Base-by-base conservation (phyloP, 1,284 basidiomycete genomes). In the Fomitopsis palustris region DNA sequence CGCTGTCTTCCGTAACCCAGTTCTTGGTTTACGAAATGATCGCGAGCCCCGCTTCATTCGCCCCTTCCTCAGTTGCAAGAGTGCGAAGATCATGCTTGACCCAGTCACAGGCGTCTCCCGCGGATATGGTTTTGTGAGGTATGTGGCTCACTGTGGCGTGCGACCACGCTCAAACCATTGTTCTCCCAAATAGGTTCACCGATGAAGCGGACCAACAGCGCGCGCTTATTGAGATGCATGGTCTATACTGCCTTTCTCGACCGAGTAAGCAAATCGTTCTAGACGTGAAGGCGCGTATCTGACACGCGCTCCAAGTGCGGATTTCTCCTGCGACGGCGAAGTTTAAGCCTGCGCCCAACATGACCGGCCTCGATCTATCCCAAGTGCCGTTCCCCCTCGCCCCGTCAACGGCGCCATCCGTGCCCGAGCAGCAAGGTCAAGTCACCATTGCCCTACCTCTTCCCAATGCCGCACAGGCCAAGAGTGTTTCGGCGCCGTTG, bases 41-140 rank as follows among this genome's bases (percentile, higher is more conserved):
- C 81, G 90, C 61, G 89, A 90, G 71, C 89, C 90, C 29, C 90
- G 90, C 70, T 91, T 93, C 64, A 92, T 95, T 58, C 81, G 86
- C 12, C 90, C 92, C 2, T 95, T 95, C 76, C 74, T 86, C 45
- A 94, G 91, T 69, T 94, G 92, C 74, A 93, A 93, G 77, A 95
- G 92, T 70, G 93, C 93, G 33, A 95, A 95, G 76, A 95, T 95
- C 64, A 95, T 95, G 92, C 77, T 92, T 49, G 93, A 95, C 72
- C 91, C 92, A 9, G 84, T 88, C 39, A 93, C 92, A 9, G 93
- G 93, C 23, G 84, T 93, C n/a, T 93, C 91, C 42, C 82, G 92
- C 65, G 92, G 93, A 6, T 95, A 95, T 72, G 93, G 93, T 27
- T 95, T 95, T 68, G 92, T 95, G 35, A 82, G 93, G 90, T 87